These are phyloP conservation scores for Tetracladium maxilliforme DNA, from an alignment of 2,329 filamentous ascomycete species.

Conservation along the genomic window DNA sequence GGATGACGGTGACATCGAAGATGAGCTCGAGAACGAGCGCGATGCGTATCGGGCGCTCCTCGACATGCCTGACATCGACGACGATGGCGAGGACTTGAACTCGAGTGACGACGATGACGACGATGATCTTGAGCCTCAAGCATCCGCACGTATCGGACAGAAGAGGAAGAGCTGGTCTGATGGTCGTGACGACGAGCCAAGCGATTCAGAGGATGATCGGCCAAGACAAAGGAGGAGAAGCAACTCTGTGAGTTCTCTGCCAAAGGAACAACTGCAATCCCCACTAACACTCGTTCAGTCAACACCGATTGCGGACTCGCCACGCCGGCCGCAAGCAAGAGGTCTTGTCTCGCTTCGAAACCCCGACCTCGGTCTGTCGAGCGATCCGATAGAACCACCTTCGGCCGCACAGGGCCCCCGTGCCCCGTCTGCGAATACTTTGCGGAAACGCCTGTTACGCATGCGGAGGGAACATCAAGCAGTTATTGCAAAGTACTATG, in stretches of 20 bases:
- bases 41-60: conserved; percentile 75
- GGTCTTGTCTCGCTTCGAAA: conserved; percentile 37
- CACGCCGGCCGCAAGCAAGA: conserved; percentile 41
- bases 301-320: conserved; percentile 50
- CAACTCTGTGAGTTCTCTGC: conserved; percentile 53
- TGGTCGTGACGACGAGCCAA: conserved; percentile 49
- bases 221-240: conserved; percentile 72
- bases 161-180: conserved; percentile 75
- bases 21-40: conserved; percentile 58
- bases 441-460: conserved; percentile 60
- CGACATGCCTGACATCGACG: conserved; percentile 82
- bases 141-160: conserved; percentile 39
- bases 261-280: conserved; percentile 1
- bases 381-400: conserved; percentile 35
- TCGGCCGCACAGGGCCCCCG: conserved; percentile 43
- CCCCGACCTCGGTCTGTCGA: no score
- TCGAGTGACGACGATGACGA: conserved; percentile 39
- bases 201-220: conserved; percentile 58
- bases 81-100: conserved; percentile 50
- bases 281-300: conserved; percentile 28
- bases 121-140: conserved; percentile 29
- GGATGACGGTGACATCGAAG: conserved; percentile 90
- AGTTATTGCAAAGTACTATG: conserved; percentile 71
- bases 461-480: conserved; percentile 65
- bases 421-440: conserved; percentile 52